These are phyloP conservation scores for Podila clonocystis DNA, from an alignment of 192 early-diverging fungal genomes.

Conservation along the genomic window DNA sequence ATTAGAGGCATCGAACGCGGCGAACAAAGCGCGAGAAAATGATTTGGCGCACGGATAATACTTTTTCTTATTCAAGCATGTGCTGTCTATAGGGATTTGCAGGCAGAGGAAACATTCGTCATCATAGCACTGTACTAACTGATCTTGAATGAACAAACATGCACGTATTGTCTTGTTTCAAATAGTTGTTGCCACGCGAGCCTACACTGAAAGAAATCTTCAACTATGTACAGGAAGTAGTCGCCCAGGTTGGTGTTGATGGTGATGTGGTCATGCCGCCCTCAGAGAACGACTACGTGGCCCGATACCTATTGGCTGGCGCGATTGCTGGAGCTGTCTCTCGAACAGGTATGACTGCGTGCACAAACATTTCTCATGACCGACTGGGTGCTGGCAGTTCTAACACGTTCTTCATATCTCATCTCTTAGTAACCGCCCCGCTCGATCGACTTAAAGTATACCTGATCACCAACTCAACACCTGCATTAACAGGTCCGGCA, in stretches of 20 bases:
- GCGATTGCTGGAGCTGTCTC: constrained; percentile 79
- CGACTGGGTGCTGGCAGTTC: neutral
- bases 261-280: constrained; percentile 72
- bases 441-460: constrained; percentile 79
- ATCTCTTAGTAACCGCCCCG: constrained; percentile 62
- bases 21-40: constrained; percentile 4
- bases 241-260: constrained; percentile 72
- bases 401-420: no score
- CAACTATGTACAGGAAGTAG: constrained; percentile 64
- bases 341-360: constrained; percentile 58
- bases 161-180: no score
- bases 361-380: neutral
- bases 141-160: no score
- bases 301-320: constrained; percentile 74
- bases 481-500: constrained; percentile 22
- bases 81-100: neutral
- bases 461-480: constrained; percentile 56
- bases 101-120: neutral
- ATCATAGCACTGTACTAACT: no score
- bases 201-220: constrained; percentile 70
- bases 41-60: neutral
- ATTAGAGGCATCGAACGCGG: neutral
- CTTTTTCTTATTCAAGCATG: neutral
- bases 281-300: constrained; percentile 61
- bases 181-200: constrained; percentile 68